Evolutionary conservation across 805 yeast species (phyloP).

Genomic region (Candida namnaoensis): DNA sequence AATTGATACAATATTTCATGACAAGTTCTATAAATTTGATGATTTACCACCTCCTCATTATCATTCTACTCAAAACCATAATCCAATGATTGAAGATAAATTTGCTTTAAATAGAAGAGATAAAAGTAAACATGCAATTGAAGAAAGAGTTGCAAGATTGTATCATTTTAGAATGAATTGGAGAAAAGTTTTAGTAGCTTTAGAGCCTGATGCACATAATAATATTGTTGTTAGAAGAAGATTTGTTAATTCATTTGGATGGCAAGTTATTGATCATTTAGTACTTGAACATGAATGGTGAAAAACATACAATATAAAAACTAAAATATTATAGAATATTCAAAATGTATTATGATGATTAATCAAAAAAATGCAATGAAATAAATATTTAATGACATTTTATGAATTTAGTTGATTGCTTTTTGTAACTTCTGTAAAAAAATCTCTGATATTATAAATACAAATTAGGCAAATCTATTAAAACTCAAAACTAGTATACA

Average conservation of each 20-base stretch:
- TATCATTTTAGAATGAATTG: constrained; percentile 83
- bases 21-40: constrained; percentile 55
- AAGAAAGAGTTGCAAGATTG: constrained; percentile 76
- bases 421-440: too few relatives aligned
- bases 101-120: not conserved
- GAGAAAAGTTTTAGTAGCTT: constrained; percentile 83
- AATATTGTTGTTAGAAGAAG: constrained; percentile 83
- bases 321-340: too few relatives aligned
- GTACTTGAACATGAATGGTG: constrained; percentile 35
- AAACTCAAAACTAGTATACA: too few relatives aligned
- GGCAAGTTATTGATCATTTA: constrained; percentile 85
- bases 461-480: too few relatives aligned
- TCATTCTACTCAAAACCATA: constrained; percentile 9
- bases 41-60: constrained; percentile 56
- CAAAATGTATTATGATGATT: too few relatives aligned
- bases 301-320: too few relatives aligned
- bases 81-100: not conserved
- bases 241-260: constrained; percentile 90
- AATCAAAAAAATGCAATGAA: too few relatives aligned
- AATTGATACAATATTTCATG: constrained; percentile 69
- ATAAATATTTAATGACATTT: too few relatives aligned
- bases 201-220: constrained; percentile 93
- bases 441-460: too few relatives aligned
- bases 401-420: too few relatives aligned
- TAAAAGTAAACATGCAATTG: constrained; percentile 14